phyloP scores from a whole-genome alignment of 805 yeast genomes.

The Komagataella pseudopastoris region DNA sequence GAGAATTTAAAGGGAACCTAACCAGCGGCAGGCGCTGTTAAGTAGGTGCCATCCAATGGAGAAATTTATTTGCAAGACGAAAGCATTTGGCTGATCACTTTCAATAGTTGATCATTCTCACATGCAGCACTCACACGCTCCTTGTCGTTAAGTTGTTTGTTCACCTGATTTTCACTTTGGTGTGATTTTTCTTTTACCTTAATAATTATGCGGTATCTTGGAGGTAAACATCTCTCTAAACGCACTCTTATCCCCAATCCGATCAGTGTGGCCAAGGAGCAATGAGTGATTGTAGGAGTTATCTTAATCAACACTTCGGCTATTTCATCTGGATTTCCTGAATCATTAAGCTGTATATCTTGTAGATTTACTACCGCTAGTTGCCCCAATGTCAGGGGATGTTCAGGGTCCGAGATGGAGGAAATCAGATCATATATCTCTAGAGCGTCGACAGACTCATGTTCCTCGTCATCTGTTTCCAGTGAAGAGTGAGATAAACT shows the following conservation, averaged over 20 bases:
- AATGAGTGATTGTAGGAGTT: conserved; percentile 96
- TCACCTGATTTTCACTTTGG: conserved; percentile 91
- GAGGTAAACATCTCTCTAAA: conserved; percentile 77
- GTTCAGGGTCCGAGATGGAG: conserved; percentile 91
- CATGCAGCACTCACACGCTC: conserved; percentile 98
- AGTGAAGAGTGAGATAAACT: background rate
- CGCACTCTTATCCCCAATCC: conserved; percentile 93
- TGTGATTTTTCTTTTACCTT: conserved; percentile 85
- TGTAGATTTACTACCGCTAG: conserved; percentile 80
- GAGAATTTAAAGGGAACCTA: background rate
- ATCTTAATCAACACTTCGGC: conserved; percentile 72
- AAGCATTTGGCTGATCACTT: conserved; percentile 89
- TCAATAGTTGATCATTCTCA: conserved; percentile 82
- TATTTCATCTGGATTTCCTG: conserved; percentile 36
- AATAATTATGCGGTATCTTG: conserved; percentile 68
- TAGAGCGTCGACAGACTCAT: conserved; percentile 71
- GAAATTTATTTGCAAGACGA: conserved; percentile 49
- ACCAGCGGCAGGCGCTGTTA: background rate
- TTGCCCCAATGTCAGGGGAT: conserved; percentile 89
- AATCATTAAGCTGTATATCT: conserved; percentile 62
- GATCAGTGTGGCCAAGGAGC: conserved; percentile 89
- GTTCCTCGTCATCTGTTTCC: conserved; percentile 23
- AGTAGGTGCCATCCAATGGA: background rate
- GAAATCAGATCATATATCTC: conserved; percentile 83
- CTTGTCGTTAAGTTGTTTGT: conserved; percentile 92